Percentiles rank a stretch among this genome's conserved stretches.
Evolutionary conservation across 164 flowering plant species (phyloP).

Genomic region (Litsea cubeba): DNA sequence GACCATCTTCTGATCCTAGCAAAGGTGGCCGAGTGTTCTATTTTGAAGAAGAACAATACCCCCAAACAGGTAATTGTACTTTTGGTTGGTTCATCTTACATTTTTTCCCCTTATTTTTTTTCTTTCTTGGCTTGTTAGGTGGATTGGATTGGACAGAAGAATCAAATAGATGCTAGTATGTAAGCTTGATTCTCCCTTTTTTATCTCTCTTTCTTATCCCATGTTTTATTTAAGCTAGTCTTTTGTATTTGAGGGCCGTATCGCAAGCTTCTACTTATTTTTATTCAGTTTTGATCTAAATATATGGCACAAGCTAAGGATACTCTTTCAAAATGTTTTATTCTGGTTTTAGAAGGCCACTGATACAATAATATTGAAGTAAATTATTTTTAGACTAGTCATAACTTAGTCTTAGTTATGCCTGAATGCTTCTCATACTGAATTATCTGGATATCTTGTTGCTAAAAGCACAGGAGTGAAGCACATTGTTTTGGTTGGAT

Average conservation of each 20-base stretch:
- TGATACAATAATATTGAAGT: background rate
- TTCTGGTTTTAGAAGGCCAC: background rate
- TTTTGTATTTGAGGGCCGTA: background rate
- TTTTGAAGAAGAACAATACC: no score
- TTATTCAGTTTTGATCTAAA: background rate
- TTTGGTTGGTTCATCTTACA: background rate
- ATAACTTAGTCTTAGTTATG: background rate
- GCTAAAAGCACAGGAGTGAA: conserved; percentile 92
- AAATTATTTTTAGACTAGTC: background rate
- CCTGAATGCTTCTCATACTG: background rate
- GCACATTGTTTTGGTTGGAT: conserved; percentile 92
- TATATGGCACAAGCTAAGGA: no score
- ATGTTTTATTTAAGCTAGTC: background rate
- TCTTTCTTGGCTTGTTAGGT: conserved; percentile 47
- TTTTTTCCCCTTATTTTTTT: background rate
- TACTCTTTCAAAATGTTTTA: background rate
- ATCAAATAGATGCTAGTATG: conserved; percentile 95
- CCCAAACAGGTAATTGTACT: conserved; percentile 41
- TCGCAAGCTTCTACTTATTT: background rate
- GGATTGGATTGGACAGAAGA: conserved; percentile 98
- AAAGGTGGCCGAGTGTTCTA: conserved; percentile 84
- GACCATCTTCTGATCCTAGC: conserved; percentile 89
- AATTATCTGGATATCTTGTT: conserved; percentile 22
- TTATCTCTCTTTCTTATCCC: background rate
- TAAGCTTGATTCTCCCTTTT: background rate